Conservation (phyloP, 139 green algal genomes). For the Tetraselmis striata region DNA sequence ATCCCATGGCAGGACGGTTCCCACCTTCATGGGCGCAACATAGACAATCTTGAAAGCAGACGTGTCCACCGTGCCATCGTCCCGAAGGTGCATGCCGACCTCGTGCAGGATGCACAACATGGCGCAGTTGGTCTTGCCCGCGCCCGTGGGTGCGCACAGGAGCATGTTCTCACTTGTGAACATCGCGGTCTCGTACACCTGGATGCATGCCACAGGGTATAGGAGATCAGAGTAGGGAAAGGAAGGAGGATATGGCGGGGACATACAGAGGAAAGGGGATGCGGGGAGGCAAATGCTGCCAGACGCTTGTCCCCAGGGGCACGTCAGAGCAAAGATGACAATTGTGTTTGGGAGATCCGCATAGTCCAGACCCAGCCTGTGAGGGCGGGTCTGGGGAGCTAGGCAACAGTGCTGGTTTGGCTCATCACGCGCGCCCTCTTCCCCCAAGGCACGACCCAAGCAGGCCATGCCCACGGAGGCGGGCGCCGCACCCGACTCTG, state of each 20-base stretch:
- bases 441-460: no score
- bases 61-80: conserved; percentile 81
- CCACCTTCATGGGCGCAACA: conserved; percentile 94
- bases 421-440: not conserved
- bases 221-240: no score
- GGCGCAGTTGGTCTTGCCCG: conserved; percentile 98
- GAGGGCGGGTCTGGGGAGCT: not conserved
- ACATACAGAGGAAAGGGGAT: not conserved
- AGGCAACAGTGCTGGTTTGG: not conserved
- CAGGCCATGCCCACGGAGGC: no score
- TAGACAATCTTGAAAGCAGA: conserved; percentile 93
- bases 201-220: no score
- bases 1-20: not conserved
- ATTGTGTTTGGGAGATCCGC: not conserved
- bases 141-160: conserved; percentile 78
- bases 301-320: no score
- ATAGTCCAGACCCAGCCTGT: not conserved
- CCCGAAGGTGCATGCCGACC: conserved; percentile 63
- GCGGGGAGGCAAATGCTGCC: no score
- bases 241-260: no score
- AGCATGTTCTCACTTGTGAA: conserved; percentile 92
- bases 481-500: conserved; percentile 56
- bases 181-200: conserved; percentile 70
- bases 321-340: not conserved
- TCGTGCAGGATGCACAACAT: conserved; percentile 95